phyloP scores from a whole-genome alignment of 2,329 filamentous ascomycete species.

The Colletotrichum sidae region DNA sequence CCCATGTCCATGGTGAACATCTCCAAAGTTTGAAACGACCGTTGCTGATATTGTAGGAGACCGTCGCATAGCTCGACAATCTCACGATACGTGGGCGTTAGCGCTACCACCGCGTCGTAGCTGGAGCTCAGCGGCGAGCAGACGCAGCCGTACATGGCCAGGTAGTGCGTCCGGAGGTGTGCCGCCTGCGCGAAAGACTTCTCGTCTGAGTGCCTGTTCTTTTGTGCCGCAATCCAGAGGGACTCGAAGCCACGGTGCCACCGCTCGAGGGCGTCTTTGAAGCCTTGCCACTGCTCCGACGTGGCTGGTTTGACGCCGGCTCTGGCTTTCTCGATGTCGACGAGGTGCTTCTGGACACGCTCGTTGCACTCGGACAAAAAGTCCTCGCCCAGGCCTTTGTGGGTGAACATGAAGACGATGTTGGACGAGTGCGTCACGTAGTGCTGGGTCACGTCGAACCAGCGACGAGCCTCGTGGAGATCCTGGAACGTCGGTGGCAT shows the following conservation, averaged over 20 bases:
- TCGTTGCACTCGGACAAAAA: constrained; percentile 16
- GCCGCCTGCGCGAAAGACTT: constrained; percentile 41
- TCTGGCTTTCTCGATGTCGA: constrained; percentile 21
- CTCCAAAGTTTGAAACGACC: constrained; percentile 15
- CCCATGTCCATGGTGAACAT: constrained; percentile 46
- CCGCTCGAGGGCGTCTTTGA: constrained; percentile 18
- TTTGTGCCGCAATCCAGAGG: constrained; percentile 37
- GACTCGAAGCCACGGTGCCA: constrained; percentile 40
- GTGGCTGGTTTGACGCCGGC: constrained; percentile 17
- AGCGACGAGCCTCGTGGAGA: constrained; percentile 43
- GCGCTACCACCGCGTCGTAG: constrained; percentile 38
- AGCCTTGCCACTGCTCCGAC: constrained; percentile 26
- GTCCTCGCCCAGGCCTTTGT: constrained; percentile 32
- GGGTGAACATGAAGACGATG: constrained; percentile 33
- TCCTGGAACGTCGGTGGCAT: constrained; percentile 40
- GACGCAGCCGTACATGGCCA: constrained; percentile 40
- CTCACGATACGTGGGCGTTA: constrained; percentile 44
- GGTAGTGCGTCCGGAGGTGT: constrained; percentile 43
- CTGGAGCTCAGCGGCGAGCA: constrained; percentile 40
- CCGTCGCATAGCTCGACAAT: constrained; percentile 40
- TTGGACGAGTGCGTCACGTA: constrained; percentile 42
- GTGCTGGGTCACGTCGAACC: constrained; percentile 46
- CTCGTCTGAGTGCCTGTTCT: constrained; percentile 34
- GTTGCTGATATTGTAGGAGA: constrained; percentile 40
- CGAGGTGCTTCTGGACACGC: constrained; percentile 12